Evolutionary conservation across 305 asterid genomes (phyloP).

Genomic region (Plantago coronopus): DNA sequence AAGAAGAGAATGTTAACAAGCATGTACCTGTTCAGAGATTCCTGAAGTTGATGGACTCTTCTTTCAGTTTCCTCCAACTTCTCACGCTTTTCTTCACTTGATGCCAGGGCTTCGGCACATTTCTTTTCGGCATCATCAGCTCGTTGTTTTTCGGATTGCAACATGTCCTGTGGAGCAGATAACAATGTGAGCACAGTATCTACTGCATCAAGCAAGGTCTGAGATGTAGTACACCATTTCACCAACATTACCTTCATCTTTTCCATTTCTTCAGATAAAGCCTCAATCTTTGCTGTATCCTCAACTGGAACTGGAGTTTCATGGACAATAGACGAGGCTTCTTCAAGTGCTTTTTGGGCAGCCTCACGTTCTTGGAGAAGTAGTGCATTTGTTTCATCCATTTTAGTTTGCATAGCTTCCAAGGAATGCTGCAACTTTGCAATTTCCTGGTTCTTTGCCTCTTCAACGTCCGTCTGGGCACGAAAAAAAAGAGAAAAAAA

Average conservation of each 20-base stretch:
- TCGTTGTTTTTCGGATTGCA: conserved; percentile 69
- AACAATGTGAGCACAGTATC: conserved; percentile 16
- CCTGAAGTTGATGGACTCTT: conserved; percentile 80
- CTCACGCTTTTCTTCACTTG: conserved; percentile 66
- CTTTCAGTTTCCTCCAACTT: conserved; percentile 85
- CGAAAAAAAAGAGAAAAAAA: conserved; percentile 17
- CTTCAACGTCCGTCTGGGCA: conserved; percentile 77
- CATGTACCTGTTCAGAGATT: conserved; percentile 76
- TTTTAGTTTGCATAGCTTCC: conserved; percentile 58
- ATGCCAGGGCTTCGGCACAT: conserved; percentile 55
- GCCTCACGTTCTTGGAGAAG: conserved; percentile 57
- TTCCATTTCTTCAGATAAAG: conserved; percentile 65
- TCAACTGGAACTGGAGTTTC: conserved; percentile 78
- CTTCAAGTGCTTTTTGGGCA: conserved; percentile 67
- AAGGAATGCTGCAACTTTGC: conserved; percentile 56
- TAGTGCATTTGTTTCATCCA: conserved; percentile 54
- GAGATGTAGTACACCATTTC: conserved; percentile 16
- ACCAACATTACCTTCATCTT: conserved; percentile 55
- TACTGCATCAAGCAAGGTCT: conserved; percentile 11
- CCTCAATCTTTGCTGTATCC: conserved; percentile 66
- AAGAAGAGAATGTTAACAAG: conserved; percentile 20
- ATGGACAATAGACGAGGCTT: conserved; percentile 50
- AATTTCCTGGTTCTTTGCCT: conserved; percentile 62
- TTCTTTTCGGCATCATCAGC: conserved; percentile 76
- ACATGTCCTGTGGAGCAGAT: conserved; percentile 38